phyloP scores from a whole-genome alignment of 2,329 filamentous ascomycete genomes.

The Sclerotinia sclerotiorum region DNA sequence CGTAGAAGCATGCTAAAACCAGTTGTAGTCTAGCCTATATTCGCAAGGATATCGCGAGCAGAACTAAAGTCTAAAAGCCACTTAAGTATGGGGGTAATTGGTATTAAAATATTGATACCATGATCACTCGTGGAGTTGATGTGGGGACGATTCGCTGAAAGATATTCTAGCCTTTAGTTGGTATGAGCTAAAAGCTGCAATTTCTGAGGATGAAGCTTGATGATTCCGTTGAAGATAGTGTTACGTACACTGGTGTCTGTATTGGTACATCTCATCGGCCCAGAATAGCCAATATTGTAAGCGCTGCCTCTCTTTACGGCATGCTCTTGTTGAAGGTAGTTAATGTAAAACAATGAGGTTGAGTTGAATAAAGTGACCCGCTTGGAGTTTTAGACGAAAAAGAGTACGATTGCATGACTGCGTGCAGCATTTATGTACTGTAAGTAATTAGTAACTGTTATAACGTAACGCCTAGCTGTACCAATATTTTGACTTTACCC shows the following conservation, averaged over 20 bases:
- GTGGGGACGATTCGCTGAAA: neutral
- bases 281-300: neutral
- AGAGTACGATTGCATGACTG: neutral
- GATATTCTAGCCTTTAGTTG: neutral
- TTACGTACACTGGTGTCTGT: no score
- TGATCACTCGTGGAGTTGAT: neutral
- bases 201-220: neutral
- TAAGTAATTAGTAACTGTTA: no score
- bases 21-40: neutral
- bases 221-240: neutral
- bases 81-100: neutral
- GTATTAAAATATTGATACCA: neutral
- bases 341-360: no score
- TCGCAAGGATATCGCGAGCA: neutral
- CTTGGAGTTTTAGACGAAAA: constrained; percentile 7
- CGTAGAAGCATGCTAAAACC: neutral
- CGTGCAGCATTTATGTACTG: neutral
- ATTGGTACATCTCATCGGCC: neutral
- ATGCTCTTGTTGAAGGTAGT: neutral
- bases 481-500: neutral
- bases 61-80: neutral
- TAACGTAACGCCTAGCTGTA: neutral
- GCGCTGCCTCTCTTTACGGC: neutral
- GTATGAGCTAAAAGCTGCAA: neutral
- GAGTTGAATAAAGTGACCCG: neutral